Conservation (phyloP, 2,329 filamentous ascomycete genomes). For the Pseudogymnoascus verrucosus region DNA sequence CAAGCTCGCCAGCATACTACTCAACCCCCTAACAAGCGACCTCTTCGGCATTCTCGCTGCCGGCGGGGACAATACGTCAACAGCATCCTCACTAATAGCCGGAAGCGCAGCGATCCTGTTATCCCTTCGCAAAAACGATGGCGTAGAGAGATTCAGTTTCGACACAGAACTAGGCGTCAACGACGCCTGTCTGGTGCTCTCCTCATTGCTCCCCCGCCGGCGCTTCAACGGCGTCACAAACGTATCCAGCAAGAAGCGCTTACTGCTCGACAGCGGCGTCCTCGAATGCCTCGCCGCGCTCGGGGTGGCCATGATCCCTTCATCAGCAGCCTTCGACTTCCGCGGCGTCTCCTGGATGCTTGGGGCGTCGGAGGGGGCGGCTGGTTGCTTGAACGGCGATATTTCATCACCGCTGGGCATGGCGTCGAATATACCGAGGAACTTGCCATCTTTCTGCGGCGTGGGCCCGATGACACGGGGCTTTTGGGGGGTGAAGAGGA, state of each 20-base stretch:
- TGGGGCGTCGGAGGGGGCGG: conserved; percentile 22
- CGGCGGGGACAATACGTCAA: conserved; percentile 39
- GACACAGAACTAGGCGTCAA: conserved; percentile 43
- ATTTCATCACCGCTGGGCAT: conserved; percentile 42
- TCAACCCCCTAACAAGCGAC: conserved; percentile 61
- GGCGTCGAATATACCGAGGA: conserved; percentile 70
- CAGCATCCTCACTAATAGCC: conserved; percentile 47
- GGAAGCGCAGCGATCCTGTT: conserved; percentile 36
- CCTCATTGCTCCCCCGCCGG: conserved; percentile 32
- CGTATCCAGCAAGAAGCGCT: conserved; percentile 51
- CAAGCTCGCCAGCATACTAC: conserved; percentile 64
- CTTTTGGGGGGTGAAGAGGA: conserved; percentile 50
- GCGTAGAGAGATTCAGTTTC: conserved; percentile 57
- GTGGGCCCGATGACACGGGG: conserved; percentile 66
- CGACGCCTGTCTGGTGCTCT: conserved; percentile 15
- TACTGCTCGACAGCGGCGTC: conserved; percentile 47
- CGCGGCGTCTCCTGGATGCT: conserved; percentile 33
- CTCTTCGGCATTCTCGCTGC: conserved; percentile 46
- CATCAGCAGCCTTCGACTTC: conserved; percentile 15
- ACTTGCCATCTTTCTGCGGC: conserved; percentile 68
- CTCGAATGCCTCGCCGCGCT: conserved; percentile 19
- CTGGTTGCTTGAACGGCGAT: conserved; percentile 20
- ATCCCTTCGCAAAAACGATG: conserved; percentile 57
- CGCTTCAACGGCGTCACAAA: conserved; percentile 59
- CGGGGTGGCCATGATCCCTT: neutral